A percentile compares a stretch with the other conserved stretches of the same genome.
These are phyloP conservation scores for Collybia sp. DNA, from an alignment of 768 basidiomycete species.

Conservation along the genomic window DNA sequence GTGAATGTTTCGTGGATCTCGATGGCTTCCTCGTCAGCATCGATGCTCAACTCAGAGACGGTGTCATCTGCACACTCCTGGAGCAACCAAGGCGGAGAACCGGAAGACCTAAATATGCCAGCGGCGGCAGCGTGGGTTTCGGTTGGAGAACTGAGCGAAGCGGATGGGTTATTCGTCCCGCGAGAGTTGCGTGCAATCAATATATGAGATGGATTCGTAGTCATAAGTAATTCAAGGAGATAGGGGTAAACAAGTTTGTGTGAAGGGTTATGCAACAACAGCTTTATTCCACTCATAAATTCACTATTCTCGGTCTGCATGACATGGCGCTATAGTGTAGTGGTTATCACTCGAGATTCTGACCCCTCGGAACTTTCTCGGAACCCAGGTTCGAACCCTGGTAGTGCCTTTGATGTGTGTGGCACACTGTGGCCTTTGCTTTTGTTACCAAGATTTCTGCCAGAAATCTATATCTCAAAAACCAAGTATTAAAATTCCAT, in stretches of 20 bases:
- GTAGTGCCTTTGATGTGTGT: constrained; percentile 37
- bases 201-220: constrained; percentile 80
- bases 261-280: no score
- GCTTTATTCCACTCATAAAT: no score
- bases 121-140: constrained; percentile 87
- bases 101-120: constrained; percentile 78
- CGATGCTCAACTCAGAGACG: constrained; percentile 62
- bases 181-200: constrained; percentile 86
- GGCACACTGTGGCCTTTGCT: no score
- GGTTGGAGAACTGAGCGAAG: constrained; percentile 77
- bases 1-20: constrained; percentile 81
- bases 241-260: neutral
- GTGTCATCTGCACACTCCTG: constrained; percentile 70
- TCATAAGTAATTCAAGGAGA: constrained; percentile 29
- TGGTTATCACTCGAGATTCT: constrained; percentile 40
- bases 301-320: neutral
- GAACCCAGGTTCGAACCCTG: constrained; percentile 45
- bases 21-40: constrained; percentile 64
- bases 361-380: constrained; percentile 22
- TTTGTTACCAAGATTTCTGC: no score
- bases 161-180: constrained; percentile 70
- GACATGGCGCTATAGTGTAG: constrained; percentile 29
- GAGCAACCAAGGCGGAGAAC: constrained; percentile 75
- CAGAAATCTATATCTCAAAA: no score
- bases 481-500: no score